Evolutionary conservation across 139 green algal species (phyloP), one percentile per base, ranked within the genome.

Genomic region (Dunaliella primolecta): DNA sequence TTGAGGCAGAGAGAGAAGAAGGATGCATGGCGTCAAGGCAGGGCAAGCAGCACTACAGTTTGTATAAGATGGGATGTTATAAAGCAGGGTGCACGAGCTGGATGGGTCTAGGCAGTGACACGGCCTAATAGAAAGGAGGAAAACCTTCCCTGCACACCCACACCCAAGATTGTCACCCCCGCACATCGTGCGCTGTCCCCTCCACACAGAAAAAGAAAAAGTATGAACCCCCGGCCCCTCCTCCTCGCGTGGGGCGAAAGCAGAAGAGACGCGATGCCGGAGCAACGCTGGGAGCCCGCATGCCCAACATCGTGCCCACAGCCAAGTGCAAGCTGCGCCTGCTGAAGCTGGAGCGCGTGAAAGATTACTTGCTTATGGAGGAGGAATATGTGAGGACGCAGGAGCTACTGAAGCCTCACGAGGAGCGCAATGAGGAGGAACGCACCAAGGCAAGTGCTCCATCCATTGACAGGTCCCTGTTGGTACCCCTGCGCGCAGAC

Each of bases 331-430:
- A 98, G 85, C 93, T 99, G 75, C 91, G 97, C 25, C 87, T 98
- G 84, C 90, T 99, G 0, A 99, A 99, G 91, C 92, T 99, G 36
- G 97, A 99, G 89, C 93, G 97, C 24, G 91, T 99, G 29, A 99
- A 99, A 89, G 97, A 99, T 87, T 99, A 97, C 91, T 90, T 99
- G 55, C 90, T 99, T 21, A 98, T 99, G 96, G 97, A 99, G 92
- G 96, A 99, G 88, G 97, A 99, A 90, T 99, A 97, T 88, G 97
- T 99, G 34, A 84, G 89, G 27, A 98, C 97, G 84, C 97, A 99
- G 87, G 97, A 95, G 87, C 88, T 89, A 75, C 87, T 97, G 25
- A 98, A 98, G 89, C 96, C 95, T 1, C 94, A 96, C 70, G 96
- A 99, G 75, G 96, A 99, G 85, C 91, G 94, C 31, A 97, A 95